Percentiles rank a stretch among this genome's conserved stretches.
These are phyloP conservation scores for Candida vartiovaarae DNA, from an alignment of 805 yeast species.

Conservation along the genomic window DNA sequence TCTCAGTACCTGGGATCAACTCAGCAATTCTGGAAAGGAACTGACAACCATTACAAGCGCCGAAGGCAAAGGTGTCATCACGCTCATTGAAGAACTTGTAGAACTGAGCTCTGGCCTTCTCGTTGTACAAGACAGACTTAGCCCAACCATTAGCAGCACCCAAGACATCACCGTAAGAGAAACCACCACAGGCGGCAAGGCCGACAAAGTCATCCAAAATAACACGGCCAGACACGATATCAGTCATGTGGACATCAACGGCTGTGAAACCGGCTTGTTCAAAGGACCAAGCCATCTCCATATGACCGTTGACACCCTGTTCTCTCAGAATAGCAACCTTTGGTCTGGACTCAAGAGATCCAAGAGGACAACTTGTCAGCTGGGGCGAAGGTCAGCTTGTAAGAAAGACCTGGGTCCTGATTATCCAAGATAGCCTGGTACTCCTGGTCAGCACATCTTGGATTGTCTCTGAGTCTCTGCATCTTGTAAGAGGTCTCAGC, in stretches of 20 bases:
- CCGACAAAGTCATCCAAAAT: constrained; percentile 79
- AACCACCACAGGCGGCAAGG: constrained; percentile 97
- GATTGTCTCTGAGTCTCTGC: constrained; percentile 92
- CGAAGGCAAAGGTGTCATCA: constrained; percentile 89
- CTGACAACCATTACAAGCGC: constrained; percentile 99
- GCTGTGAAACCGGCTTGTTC: constrained; percentile 90
- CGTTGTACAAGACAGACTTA: constrained; percentile 84
- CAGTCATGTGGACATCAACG: constrained; percentile 97
- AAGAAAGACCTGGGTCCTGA: constrained; percentile 83
- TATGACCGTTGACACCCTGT: constrained; percentile 97
- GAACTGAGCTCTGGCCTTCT: constrained; percentile 68
- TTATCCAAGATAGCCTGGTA: constrained; percentile 68
- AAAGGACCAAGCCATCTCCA: constrained; percentile 98
- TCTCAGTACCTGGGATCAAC: constrained; percentile 86
- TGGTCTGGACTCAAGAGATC: constrained; percentile 46
- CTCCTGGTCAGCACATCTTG: constrained; percentile 84
- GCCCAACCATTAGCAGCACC: constrained; percentile 99
- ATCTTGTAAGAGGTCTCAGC: constrained; percentile 79
- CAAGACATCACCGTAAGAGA: constrained; percentile 96
- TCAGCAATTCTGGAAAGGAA: constrained; percentile 81
- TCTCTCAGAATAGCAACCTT: constrained; percentile 95
- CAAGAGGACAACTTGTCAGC: constrained; percentile 35
- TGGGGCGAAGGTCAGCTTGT: constrained; percentile 67
- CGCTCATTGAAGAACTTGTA: constrained; percentile 76
- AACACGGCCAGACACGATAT: constrained; percentile 67